Conservation (phyloP, 208 protist species). For the Leishmania aethiopica region DNA sequence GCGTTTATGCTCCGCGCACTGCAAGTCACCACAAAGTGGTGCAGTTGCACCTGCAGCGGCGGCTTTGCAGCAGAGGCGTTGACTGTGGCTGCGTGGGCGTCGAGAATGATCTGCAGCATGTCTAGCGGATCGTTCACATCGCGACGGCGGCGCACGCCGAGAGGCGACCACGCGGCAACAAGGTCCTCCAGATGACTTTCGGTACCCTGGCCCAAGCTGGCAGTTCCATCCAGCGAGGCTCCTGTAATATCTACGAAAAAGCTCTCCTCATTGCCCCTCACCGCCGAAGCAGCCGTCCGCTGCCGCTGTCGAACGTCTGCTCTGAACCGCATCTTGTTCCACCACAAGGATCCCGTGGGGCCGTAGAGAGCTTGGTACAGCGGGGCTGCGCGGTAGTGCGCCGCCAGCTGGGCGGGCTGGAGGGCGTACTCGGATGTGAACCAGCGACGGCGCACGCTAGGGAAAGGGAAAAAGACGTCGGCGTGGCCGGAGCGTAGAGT, state of each 20-base stretch:
- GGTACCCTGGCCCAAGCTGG: not conserved
- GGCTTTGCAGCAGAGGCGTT: not conserved
- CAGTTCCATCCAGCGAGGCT: not conserved
- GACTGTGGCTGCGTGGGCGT: constrained; percentile 11
- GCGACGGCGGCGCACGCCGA: constrained; percentile 43
- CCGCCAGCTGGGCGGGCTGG: constrained; percentile 45
- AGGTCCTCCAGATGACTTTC: not conserved
- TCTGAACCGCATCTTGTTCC: not conserved
- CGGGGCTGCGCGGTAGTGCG: constrained; percentile 46
- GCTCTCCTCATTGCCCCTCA: not conserved
- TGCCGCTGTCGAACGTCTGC: not conserved
- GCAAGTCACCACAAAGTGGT: constrained; percentile 83
- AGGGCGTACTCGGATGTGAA: constrained; percentile 73
- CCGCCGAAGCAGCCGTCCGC: not conserved
- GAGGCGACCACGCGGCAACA: constrained; percentile 23
- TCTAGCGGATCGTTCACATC: constrained; percentile 58
- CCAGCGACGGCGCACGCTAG: constrained; percentile 61
- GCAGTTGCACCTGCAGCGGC: constrained; percentile 58
- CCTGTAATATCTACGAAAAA: constrained; percentile 9
- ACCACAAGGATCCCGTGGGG: constrained; percentile 20
- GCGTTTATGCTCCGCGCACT: constrained; percentile 71
- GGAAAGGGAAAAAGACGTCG: constrained; percentile 85
- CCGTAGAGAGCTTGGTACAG: constrained; percentile 57
- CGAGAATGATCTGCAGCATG: constrained; percentile 45
- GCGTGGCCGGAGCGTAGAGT: constrained; percentile 54